Base-by-base conservation (phyloP, 2,329 filamentous ascomycete species). In the Drechslerella stenobrocha region DNA sequence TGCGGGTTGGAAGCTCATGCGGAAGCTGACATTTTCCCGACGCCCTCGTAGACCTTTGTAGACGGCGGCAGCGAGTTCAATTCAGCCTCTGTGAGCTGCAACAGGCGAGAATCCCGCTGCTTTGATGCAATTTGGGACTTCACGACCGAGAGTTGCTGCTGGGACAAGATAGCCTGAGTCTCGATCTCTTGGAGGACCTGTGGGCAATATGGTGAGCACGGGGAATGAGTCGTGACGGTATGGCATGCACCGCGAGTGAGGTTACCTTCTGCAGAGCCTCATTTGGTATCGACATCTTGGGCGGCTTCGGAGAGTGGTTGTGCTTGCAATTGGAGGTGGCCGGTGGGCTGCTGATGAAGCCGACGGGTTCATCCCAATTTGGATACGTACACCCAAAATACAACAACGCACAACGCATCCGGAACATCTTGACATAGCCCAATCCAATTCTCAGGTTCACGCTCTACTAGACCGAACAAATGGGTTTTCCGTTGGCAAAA, bases 191-290 rank as follows among this genome's bases (percentile, higher is more conserved):
- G 87, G 73, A 96, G 64, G 46, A 63, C 64, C 58, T 71, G 57
- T 66, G 45, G n/a, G 58, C 18, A 18, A 37, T 22, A 56, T 45
- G 35, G 58, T 51, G 52, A 65, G 57, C 9, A 23, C 35, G 32
- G 30, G n/a, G 9, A 9, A 15, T 48, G 28, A 30, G 28, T 30
- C 5, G 28, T 37, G 26, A 8, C 47, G 11, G 8, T 8, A 15
- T 6, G n/a, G 13, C 30, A 22, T 18, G 28, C n/a, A 47, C 18
- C 9, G 22, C 18, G 32, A 11, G 13, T 15, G 30, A 42, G 20
- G 8, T 69, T 75, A 92, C 92, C 87, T 96, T 96, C 76, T 96
- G 89, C 71, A 97, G 81, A 64, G 91, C 90, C 79, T 95, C 89
- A 75, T 95, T 96, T 55, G 91, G 87, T 73, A 97, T 93, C 56